Evolutionary conservation across 2,329 filamentous ascomycete species (phyloP).

Genomic region (Lecanicillium sp.): DNA sequence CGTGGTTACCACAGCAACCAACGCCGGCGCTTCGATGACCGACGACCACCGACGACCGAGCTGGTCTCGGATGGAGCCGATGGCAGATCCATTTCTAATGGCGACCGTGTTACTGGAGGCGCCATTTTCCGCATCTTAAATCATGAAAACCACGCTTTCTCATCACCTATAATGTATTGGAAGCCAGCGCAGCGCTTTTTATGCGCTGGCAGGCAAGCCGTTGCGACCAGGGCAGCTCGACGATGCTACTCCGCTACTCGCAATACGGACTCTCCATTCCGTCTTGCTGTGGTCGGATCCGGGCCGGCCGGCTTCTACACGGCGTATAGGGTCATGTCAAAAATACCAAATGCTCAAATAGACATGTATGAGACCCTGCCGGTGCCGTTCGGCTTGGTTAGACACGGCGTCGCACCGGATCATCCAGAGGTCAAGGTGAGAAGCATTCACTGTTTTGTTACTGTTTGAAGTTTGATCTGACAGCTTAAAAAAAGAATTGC

Average conservation of each 20-base stretch:
- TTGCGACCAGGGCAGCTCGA: too few relatives aligned
- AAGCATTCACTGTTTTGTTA: neutral
- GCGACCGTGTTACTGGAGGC: too few relatives aligned
- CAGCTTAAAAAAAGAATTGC: conserved; percentile 59
- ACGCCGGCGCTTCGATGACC: too few relatives aligned
- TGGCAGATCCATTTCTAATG: too few relatives aligned
- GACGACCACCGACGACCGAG: too few relatives aligned
- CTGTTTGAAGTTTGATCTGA: neutral
- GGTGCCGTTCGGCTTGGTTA: conserved; percentile 83
- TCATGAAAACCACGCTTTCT: too few relatives aligned
- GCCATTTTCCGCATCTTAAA: too few relatives aligned
- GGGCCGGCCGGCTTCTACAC: conserved; percentile 96
- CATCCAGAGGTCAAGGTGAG: conserved; percentile 94
- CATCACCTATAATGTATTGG: too few relatives aligned
- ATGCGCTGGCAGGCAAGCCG: too few relatives aligned
- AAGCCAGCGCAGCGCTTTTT: too few relatives aligned
- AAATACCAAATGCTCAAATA: conserved; percentile 61
- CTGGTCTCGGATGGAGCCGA: too few relatives aligned
- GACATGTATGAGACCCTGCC: conserved; percentile 97
- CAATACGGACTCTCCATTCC: conserved; percentile 46
- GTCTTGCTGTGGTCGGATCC: conserved; percentile 83
- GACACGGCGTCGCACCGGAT: conserved; percentile 95
- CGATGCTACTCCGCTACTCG: conserved; percentile 8
- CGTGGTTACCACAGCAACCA: too few relatives aligned
- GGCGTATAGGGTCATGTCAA: conserved; percentile 74